Percentiles rank a stretch among this genome's conserved stretches.
Conservation (phyloP, 2,329 filamentous ascomycete genomes). For the Tolypocladium guangdongense region DNA sequence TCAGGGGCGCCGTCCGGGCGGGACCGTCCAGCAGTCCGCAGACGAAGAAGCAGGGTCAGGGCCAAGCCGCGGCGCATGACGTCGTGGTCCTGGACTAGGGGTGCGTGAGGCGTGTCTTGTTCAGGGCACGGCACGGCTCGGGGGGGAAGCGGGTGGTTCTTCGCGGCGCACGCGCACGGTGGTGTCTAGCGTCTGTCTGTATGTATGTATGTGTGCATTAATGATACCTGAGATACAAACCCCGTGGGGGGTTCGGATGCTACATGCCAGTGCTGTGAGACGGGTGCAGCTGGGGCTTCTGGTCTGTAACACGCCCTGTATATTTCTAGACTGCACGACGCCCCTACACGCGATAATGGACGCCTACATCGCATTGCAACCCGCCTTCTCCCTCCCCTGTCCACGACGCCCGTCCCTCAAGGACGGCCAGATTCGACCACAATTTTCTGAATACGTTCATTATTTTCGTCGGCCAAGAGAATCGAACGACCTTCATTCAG, state of each 20-base stretch:
- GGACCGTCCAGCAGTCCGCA: not conserved
- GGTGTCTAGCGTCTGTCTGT: not conserved
- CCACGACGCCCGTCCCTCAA: too few species aligned
- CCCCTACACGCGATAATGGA: too few species aligned
- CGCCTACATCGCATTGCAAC: too few species aligned
- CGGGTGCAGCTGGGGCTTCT: not conserved
- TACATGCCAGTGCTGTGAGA: not conserved
- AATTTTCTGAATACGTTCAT: too few species aligned
- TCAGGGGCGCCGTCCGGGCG: constrained; percentile 21
- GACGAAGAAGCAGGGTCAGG: not conserved
- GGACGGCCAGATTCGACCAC: too few species aligned
- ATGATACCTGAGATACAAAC: constrained; percentile 19
- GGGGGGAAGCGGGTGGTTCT: not conserved
- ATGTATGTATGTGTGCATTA: constrained; percentile 4
- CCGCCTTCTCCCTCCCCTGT: too few species aligned
- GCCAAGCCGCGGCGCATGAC: not conserved
- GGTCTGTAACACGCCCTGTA: not conserved
- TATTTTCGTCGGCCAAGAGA: too few species aligned
- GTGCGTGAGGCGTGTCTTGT: not conserved
- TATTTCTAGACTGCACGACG: not conserved
- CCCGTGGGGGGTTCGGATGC: not conserved
- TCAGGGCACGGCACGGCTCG: not conserved
- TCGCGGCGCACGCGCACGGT: not conserved
- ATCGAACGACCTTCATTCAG: too few species aligned
- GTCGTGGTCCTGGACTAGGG: constrained; percentile 8